Percentiles rank a stretch among this genome's conserved stretches.
Conservation (phyloP, 2,329 filamentous ascomycete species). For the Alternaria brassicicola region DNA sequence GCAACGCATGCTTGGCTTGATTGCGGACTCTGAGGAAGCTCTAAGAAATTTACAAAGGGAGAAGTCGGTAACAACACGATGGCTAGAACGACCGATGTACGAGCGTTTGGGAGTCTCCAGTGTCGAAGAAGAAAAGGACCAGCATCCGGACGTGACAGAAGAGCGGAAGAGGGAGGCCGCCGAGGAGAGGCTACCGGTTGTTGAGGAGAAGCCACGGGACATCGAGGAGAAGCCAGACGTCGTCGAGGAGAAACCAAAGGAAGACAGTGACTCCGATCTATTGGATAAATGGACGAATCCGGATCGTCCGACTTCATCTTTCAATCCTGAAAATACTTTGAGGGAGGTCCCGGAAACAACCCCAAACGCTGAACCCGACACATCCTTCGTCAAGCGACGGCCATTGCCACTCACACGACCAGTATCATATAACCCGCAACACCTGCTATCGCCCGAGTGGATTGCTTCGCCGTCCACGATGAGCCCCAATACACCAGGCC, state of each 20-base stretch:
- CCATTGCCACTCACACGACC: constrained; percentile 25
- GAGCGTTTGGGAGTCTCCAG: constrained; percentile 26
- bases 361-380: constrained; percentile 16
- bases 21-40: constrained; percentile 31
- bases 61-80: constrained; percentile 36
- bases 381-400: constrained; percentile 24
- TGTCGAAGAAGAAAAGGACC: constrained; percentile 18
- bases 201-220: neutral
- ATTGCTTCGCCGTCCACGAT: constrained; percentile 27
- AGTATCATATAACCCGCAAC: constrained; percentile 27
- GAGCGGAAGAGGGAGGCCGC: neutral
- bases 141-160: neutral
- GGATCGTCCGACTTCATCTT: constrained; percentile 23
- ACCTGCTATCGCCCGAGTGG: constrained; percentile 32
- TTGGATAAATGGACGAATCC: constrained; percentile 28
- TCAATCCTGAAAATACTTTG: constrained; percentile 22
- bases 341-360: constrained; percentile 18
- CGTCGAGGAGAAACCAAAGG: neutral
- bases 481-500: constrained; percentile 21
- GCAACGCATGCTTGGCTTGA: constrained; percentile 33
- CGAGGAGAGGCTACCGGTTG: neutral
- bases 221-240: constrained; percentile 1
- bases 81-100: constrained; percentile 36
- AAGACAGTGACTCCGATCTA: constrained; percentile 16
- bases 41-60: constrained; percentile 25